Percentiles rank a stretch among this genome's conserved stretches.
These are phyloP conservation scores for Ogataea thermomethanolica DNA, from an alignment of 805 yeast genomes.

Conservation along the genomic window DNA sequence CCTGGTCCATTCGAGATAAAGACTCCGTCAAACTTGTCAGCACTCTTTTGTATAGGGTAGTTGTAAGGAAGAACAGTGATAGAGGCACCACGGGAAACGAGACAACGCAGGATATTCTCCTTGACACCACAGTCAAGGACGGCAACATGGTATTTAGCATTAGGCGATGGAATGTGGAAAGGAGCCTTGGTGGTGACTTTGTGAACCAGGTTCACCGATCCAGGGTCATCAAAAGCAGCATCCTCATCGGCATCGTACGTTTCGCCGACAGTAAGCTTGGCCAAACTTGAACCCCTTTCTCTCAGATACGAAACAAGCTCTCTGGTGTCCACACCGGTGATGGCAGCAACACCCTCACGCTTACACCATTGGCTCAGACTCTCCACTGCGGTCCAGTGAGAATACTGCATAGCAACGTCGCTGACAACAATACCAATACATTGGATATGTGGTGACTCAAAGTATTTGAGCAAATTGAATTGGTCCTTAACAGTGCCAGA, in stretches of 20 bases:
- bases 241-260: constrained; percentile 90
- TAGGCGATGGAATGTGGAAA: constrained; percentile 73
- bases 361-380: constrained; percentile 93
- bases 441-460: constrained; percentile 88
- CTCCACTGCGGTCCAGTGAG: constrained; percentile 99
- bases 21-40: constrained; percentile 89
- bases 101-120: constrained; percentile 92
- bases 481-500: constrained; percentile 76
- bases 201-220: constrained; percentile 82
- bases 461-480: constrained; percentile 79
- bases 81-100: constrained; percentile 93
- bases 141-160: constrained; percentile 72
- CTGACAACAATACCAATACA: constrained; percentile 96
- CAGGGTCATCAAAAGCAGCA: constrained; percentile 88
- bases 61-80: constrained; percentile 96
- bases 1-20: constrained; percentile 97
- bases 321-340: constrained; percentile 97
- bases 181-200: constrained; percentile 95
- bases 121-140: constrained; percentile 98
- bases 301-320: constrained; percentile 88
- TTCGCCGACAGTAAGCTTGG: constrained; percentile 84
- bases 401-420: constrained; percentile 89
- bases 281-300: constrained; percentile 94
- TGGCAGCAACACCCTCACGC: constrained; percentile 93
- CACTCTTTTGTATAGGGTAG: constrained; percentile 88